These are phyloP conservation scores for Candida nanaspora DNA, from an alignment of 805 yeast genomes.

Conservation along the genomic window DNA sequence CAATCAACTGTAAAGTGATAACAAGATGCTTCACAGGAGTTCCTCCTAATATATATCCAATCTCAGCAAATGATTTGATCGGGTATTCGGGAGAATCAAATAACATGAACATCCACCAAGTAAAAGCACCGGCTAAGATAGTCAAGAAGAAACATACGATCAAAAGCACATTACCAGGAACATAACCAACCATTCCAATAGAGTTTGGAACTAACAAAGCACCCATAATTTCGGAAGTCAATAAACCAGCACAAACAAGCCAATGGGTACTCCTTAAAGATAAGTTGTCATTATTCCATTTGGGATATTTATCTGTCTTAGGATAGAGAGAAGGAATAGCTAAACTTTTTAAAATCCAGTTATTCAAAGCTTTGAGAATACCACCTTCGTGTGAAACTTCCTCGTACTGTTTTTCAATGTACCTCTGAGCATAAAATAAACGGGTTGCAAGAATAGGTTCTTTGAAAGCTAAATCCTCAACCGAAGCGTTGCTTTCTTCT, in stretches of 20 bases:
- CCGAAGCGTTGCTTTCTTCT: neutral
- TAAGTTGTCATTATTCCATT: slow-evolving; percentile 11
- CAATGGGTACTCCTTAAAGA: slow-evolving; percentile 13
- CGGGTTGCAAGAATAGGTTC: neutral
- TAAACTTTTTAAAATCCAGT: slow-evolving; percentile 4
- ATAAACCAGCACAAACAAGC: slow-evolving; percentile 13
- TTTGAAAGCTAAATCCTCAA: neutral
- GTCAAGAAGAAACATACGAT: slow-evolving; percentile 19
- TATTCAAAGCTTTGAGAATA: slow-evolving; percentile 5
- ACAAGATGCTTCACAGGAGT: slow-evolving; percentile 20
- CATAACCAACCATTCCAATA: slow-evolving; percentile 10
- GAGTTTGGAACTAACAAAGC: slow-evolving; percentile 12
- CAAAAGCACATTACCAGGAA: slow-evolving; percentile 10
- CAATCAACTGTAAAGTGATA: slow-evolving; percentile 31
- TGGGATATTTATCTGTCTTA: slow-evolving; percentile 6
- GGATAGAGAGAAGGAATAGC: slow-evolving; percentile 5
- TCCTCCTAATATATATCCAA: slow-evolving; percentile 33
- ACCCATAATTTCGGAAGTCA: slow-evolving; percentile 18
- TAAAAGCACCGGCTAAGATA: slow-evolving; percentile 32
- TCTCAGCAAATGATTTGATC: slow-evolving; percentile 32
- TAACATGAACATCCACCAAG: slow-evolving; percentile 29
- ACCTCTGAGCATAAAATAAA: slow-evolving; percentile 17
- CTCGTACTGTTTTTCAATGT: slow-evolving; percentile 11
- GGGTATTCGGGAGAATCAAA: slow-evolving; percentile 38
- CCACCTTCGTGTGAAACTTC: slow-evolving; percentile 4